These are phyloP conservation scores for Yamadazyma kitorensis DNA, from an alignment of 805 yeast genomes.

Conservation along the genomic window DNA sequence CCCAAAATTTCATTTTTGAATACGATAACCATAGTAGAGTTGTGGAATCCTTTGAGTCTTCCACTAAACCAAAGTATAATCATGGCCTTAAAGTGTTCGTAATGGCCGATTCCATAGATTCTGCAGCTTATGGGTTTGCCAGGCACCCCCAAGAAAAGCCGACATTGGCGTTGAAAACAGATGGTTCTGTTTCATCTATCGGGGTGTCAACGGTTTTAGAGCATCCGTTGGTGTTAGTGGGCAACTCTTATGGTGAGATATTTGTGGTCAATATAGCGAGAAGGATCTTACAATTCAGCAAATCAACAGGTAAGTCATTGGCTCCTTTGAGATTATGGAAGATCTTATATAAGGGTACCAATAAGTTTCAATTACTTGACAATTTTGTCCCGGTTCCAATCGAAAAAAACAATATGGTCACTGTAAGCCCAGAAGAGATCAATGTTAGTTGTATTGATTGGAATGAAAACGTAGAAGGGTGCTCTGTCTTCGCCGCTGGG, in stretches of 20 bases:
- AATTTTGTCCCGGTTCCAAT: conserved; percentile 28
- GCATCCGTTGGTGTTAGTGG: conserved; percentile 36
- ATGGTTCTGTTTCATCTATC: conserved; percentile 27
- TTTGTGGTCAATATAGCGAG: conserved; percentile 36
- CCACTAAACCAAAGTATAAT: conserved; percentile 30
- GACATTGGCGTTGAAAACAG: conserved; percentile 27
- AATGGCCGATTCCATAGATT: conserved; percentile 26
- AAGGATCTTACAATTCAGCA: conserved; percentile 32
- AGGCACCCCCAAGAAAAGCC: conserved; percentile 35
- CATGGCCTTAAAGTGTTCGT: conserved; percentile 23
- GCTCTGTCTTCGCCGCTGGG: conserved; percentile 55
- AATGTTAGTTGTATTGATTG: conserved; percentile 52
- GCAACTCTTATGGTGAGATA: conserved; percentile 36
- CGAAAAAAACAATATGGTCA: conserved; percentile 25
- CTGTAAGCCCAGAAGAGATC: conserved; percentile 49
- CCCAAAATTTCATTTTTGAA: conserved; percentile 21
- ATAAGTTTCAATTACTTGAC: conserved; percentile 18
- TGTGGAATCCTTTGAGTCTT: conserved; percentile 21
- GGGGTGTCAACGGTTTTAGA: conserved; percentile 30
- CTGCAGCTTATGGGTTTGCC: conserved; percentile 25
- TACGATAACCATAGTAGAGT: conserved; percentile 26
- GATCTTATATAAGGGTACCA: conserved; percentile 9
- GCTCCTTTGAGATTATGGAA: conserved; percentile 41
- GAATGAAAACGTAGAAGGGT: conserved; percentile 45
- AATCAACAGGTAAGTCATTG: conserved; percentile 35